A percentile compares a stretch with the other conserved stretches of the same genome.
These are phyloP conservation scores for Starmerella davenportii DNA, from an alignment of 805 yeast genomes.

Conservation along the genomic window DNA sequence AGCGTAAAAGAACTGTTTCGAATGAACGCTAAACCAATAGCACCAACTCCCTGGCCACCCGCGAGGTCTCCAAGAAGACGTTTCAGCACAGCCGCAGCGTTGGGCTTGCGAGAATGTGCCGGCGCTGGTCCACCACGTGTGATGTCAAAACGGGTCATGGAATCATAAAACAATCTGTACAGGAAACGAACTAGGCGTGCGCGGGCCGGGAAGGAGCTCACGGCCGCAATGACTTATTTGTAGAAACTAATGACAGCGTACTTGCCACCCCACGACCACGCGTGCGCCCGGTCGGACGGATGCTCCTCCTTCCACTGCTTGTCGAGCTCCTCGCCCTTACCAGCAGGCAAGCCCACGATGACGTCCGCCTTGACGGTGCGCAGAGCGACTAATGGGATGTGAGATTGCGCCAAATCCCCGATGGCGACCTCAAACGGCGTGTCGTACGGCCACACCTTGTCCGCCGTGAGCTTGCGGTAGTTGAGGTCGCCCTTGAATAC, in stretches of 20 bases:
- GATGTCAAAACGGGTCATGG: no score
- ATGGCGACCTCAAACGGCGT: slow-evolving; percentile 58
- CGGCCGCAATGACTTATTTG: no score
- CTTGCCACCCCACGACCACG: slow-evolving; percentile 80
- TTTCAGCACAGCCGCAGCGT: no score
- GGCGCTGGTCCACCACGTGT: no score
- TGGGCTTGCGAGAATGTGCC: no score
- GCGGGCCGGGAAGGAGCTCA: no score
- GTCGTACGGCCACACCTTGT: slow-evolving; percentile 68
- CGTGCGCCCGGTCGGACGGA: slow-evolving; percentile 47
- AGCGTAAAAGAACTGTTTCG: no score
- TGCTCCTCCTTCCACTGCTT: slow-evolving; percentile 35
- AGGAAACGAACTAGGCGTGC: no score
- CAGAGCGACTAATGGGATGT: slow-evolving; percentile 50
- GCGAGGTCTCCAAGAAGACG: no score
- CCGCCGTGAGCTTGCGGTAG: slow-evolving; percentile 86
- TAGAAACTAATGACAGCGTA: slow-evolving; percentile 66
- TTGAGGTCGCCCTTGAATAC: slow-evolving; percentile 92
- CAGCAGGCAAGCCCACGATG: slow-evolving; percentile 59
- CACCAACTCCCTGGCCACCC: no score
- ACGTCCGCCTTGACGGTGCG: slow-evolving; percentile 97
- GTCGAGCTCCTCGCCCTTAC: slow-evolving; percentile 51
- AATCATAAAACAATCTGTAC: no score
- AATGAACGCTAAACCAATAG: no score
- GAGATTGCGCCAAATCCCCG: slow-evolving; percentile 44